Evolutionary conservation across 2,329 filamentous ascomycete species (phyloP), one percentile per base, ranked within the genome.

Genomic region (Penicillium italicum): DNA sequence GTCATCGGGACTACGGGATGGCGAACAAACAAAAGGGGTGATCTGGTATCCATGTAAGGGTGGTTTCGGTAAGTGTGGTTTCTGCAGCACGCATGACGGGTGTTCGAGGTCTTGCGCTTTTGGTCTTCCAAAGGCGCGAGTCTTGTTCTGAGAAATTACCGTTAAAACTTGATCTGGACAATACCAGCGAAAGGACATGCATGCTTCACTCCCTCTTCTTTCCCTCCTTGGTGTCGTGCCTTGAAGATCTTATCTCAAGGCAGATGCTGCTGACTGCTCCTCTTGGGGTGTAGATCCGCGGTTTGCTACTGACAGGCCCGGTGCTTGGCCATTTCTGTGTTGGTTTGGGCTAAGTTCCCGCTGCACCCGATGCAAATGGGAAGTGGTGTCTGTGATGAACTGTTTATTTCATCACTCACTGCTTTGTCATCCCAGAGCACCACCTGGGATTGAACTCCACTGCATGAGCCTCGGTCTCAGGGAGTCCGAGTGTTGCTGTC

Each of bases 101-200:
- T 63, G 63, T 65, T 63, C 63, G 63, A 62, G 55, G 47, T 34
- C 58, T 60, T 38, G 51, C 56, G 37, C 6, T 47, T 53, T 48
- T 53, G 51, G 36, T 42, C 30, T 24, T 34, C 54, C 54, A 22
- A 48, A 49, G 44, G 49, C 53, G 55, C 59, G 12, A 54, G 33
- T 40, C 60, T 69, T 62, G 71, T 69, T 73, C 72, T 75, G 72
- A 91, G 88, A 93, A 85, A 84, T 92, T 87, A 92, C 89, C 88
- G 89, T 87, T 80, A 80, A 79, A 90, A 92, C 89, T 92, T 92
- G 89, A 91, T 91, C 89, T 89, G 88, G 89, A 91, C 91, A 92
- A 93, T 92, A 89, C 89, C 88, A 90, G 91, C 91, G 91, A 90
- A 93, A 95, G 90, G 88, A 95, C 63, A 65, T 65, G 63, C 63